Evolutionary conservation across 2,329 filamentous ascomycete genomes (phyloP), one percentile per base, ranked within the genome.

Genomic region (Colletotrichum spinosum): DNA sequence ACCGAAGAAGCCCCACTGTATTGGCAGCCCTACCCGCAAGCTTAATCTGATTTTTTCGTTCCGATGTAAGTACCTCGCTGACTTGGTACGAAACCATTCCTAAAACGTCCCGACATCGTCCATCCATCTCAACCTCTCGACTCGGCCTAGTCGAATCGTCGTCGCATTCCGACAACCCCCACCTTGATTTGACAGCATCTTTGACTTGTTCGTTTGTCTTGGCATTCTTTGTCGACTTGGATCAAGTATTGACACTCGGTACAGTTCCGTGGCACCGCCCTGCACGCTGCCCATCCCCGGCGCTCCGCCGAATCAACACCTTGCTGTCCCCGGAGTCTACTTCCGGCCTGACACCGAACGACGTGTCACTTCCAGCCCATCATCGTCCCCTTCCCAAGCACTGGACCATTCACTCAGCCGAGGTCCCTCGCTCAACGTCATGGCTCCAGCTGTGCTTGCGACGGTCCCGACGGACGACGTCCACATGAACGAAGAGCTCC

Each of bases 1-100:
- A 41, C 25, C 54, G 44, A 35, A 35, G 34, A 39, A 44, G 57
- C 48, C 39, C 62, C 62, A 65, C 62, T 51, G 51, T 46, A 39
- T 13, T 46, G 33, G 25, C 57, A 61, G 62, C 62, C 62, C 57
- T 65, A 61, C 62, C 62, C 62, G 62, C 51, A 38, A 65, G 62
- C 51, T 61, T 65, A 65, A 52, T 61, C 51, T 51, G 46, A 46
- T 55, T 39, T 65, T 65, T 61, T 65, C 58, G 17, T 42, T 41
- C 51, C 38, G 57, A 55, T 51, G 35, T 52, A 17, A 17, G 17
- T 17, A 17, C 17, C 17, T 17, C 3, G 17, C 17, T 17, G 17
- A 3, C 17, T 17, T 17, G 17, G 17, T 17, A 17, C 17, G 17
- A 17, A 17, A 17, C 17, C 17, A 2, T 17, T 17, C 17, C 17